Conservation (phyloP, 352 stramenopile genomes). For the Albugo candida region DNA sequence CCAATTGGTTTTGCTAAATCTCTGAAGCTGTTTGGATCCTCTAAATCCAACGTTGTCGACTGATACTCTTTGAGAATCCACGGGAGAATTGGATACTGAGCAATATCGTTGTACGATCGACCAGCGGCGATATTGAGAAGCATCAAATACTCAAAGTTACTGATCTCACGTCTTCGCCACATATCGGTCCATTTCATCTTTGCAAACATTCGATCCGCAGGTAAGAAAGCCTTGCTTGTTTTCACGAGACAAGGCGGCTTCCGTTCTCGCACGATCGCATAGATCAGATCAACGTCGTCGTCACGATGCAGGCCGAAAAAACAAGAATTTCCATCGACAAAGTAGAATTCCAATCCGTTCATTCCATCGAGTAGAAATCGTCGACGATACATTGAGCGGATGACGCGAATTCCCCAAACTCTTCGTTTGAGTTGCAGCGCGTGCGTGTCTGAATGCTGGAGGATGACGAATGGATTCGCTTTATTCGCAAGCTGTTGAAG, state of each 20-base stretch:
- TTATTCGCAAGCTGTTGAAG: slow-evolving; percentile 28
- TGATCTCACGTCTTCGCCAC: slow-evolving; percentile 73
- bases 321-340: slow-evolving; percentile 66
- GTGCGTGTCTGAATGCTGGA: slow-evolving; percentile 16
- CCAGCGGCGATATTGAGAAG: slow-evolving; percentile 91
- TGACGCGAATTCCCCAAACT: slow-evolving; percentile 61
- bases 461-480: slow-evolving; percentile 9
- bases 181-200: slow-evolving; percentile 77
- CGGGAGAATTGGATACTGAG: slow-evolving; percentile 96
- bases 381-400: slow-evolving; percentile 55
- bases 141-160: slow-evolving; percentile 94
- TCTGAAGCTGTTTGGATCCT: slow-evolving; percentile 84
- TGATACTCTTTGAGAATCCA: slow-evolving; percentile 96
- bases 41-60: slow-evolving; percentile 84
- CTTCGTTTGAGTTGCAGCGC: slow-evolving; percentile 48
- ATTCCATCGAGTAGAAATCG: slow-evolving; percentile 49
- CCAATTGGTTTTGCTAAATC: slow-evolving; percentile 95
- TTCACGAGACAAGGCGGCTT: slow-evolving; percentile 65
- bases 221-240: slow-evolving; percentile 51
- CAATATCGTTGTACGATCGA: slow-evolving; percentile 93
- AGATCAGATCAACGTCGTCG: slow-evolving; percentile 57
- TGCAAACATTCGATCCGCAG: slow-evolving; percentile 45
- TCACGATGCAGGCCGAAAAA: slow-evolving; percentile 45
- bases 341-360: slow-evolving; percentile 69
- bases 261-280: slow-evolving; percentile 50